Base-by-base conservation (phyloP, 2,329 filamentous ascomycete species). In the Macrophomina pseudophaseolina region DNA sequence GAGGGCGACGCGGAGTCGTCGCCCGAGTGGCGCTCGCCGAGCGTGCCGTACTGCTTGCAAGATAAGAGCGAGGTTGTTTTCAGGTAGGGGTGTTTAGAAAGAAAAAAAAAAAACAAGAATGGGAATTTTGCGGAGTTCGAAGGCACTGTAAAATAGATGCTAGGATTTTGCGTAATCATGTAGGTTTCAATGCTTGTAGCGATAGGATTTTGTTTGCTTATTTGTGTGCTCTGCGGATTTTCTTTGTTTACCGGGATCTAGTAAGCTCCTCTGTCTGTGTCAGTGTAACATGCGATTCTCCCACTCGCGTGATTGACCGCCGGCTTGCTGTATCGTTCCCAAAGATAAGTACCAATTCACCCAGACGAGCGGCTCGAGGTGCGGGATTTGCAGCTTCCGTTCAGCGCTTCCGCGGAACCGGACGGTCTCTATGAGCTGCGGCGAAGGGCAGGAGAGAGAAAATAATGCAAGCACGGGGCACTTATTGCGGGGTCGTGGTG, bases 41-140 rank as follows among this genome's bases (percentile, higher is more conserved):
- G 69, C 59, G 70, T 69, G n/a, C 68, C 70, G 18, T 71, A 72
- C 56, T 66, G 65, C 16, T 28, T 54, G 33, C 14, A 56, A n/a
- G 46, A 60, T 14, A 64, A 64, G 49, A 59, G n/a, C 16, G 16
- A 54, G 51, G 58, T 63, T 38, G 28, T 30, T 16, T 62, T 60
- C 54, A 62, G 54, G 54, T 66, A 66, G 40, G 53, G 23, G 32
- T 4, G 14, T 23, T 23, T 1, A 23, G 3, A 23, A 23, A 23
- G 1, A 23, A 23, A 23, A 2, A 23, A 23, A 23, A 23, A 2
- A 3, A 23, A 23, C 2, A 23, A 23, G 23, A 23, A 23, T 23
- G 23, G 23, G 23, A 3, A 23, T 23, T 23, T 2, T 23, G 23
- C 23, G 23, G 23, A 23, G 23, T 1, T 23, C 23, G 23, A 3